Evolutionary conservation across 1,284 basidiomycete species (phyloP).

Genomic region (Xanthoconium separans): DNA sequence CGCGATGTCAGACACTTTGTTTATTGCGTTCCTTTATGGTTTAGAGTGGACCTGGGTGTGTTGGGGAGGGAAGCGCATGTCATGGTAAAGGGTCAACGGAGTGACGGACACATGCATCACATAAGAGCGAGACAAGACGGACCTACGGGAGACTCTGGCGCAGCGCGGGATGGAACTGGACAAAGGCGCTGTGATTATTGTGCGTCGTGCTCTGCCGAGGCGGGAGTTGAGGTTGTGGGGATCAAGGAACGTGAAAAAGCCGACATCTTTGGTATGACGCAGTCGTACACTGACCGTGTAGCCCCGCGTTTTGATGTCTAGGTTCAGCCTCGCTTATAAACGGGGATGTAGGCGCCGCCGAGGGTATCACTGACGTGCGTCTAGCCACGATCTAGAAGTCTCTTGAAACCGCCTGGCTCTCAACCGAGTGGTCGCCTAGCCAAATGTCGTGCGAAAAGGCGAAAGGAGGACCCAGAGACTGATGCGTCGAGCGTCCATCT

Average conservation of each 20-base stretch:
- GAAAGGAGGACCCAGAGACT: constrained; percentile 45
- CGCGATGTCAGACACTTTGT: too few species aligned
- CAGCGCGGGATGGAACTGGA: constrained; percentile 52
- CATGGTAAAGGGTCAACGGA: too few species aligned
- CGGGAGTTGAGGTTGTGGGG: constrained; percentile 15
- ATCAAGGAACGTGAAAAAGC: background rate
- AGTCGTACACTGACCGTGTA: too few species aligned
- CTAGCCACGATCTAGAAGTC: constrained; percentile 67
- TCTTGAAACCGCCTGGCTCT: constrained; percentile 54
- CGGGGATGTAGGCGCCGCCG: constrained; percentile 45
- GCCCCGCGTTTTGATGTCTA: too few species aligned
- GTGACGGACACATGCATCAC: too few species aligned
- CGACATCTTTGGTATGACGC: constrained; percentile 61
- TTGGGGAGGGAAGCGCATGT: too few species aligned
- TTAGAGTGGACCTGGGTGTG: too few species aligned
- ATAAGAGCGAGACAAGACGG: too few species aligned
- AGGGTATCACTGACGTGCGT: constrained; percentile 62
- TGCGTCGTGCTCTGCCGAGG: constrained; percentile 51
- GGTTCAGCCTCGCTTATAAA: too few species aligned
- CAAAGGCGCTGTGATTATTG: constrained; percentile 73
- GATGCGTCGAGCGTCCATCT: constrained; percentile 18
- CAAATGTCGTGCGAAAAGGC: constrained; percentile 64
- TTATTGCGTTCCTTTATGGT: too few species aligned
- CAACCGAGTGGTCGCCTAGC: constrained; percentile 57
- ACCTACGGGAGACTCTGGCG: constrained; percentile 60